A percentile compares a stretch with the other conserved stretches of the same genome.
Evolutionary conservation across 2,329 filamentous ascomycete genomes (phyloP).

Genomic region (Clonostachys rhizophaga): DNA sequence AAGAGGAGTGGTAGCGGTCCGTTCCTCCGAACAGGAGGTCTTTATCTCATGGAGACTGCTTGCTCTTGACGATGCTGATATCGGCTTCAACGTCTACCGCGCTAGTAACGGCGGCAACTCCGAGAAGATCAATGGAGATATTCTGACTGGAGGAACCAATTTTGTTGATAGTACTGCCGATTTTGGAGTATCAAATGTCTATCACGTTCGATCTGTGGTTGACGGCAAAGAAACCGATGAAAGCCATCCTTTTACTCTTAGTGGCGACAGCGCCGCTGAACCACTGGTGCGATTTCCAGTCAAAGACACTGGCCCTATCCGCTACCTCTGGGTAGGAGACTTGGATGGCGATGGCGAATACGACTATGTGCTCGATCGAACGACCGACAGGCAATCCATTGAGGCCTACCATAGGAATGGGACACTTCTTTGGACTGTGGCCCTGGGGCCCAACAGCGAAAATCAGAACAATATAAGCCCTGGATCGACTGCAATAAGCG

Average conservation of each 20-base stretch:
- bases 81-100: not conserved
- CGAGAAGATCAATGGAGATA: not conserved
- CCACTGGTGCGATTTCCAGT: slow-evolving; percentile 9
- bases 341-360: slow-evolving; percentile 13
- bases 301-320: slow-evolving; percentile 7
- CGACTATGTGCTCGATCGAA: slow-evolving; percentile 11
- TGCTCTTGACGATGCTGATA: not conserved
- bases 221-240: not conserved
- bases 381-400: slow-evolving; percentile 2
- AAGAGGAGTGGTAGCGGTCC: not conserved
- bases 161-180: not conserved
- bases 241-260: not conserved
- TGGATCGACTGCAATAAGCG: slow-evolving; percentile 8
- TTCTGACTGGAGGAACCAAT: not conserved
- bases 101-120: not conserved
- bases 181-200: not conserved
- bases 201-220: not conserved
- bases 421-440: slow-evolving; percentile 10
- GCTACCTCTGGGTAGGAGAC: slow-evolving; percentile 14
- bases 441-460: slow-evolving; percentile 10
- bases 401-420: slow-evolving; percentile 11
- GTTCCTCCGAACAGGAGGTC: not conserved
- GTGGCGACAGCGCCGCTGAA: not conserved
- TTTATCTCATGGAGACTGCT: not conserved
- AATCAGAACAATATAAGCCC: slow-evolving; percentile 12